These are phyloP conservation scores for Hypoxylon fuscum DNA, from an alignment of 495 filamentous ascomycete species.

Conservation along the genomic window DNA sequence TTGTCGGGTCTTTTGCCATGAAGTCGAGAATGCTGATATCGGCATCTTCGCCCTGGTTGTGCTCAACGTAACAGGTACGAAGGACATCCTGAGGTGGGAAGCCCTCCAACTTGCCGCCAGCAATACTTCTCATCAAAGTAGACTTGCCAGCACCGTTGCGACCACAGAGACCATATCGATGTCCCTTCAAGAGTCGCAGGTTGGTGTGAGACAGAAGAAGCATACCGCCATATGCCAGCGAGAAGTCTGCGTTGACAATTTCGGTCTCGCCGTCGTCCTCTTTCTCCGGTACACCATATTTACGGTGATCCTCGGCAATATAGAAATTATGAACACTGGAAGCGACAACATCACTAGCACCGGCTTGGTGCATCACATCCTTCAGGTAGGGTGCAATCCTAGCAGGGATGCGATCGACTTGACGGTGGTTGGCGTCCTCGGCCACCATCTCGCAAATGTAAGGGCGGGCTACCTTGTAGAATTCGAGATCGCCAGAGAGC, in stretches of 20 bases:
- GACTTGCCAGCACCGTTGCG: conserved; percentile 98
- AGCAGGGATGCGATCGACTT: conserved; percentile 72
- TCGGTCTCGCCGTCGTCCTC: conserved; percentile 85
- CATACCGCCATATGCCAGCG: conserved; percentile 97
- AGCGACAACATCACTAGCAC: conserved; percentile 67
- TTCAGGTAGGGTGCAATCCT: conserved; percentile 78
- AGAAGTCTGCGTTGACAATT: conserved; percentile 98
- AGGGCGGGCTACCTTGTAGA: conserved; percentile 72
- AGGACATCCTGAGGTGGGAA: conserved; percentile 92
- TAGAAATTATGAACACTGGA: conserved; percentile 74
- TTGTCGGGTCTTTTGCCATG: conserved; percentile 81
- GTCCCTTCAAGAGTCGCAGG: conserved; percentile 90
- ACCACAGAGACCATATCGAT: conserved; percentile 95
- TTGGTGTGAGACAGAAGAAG: conserved; percentile 96
- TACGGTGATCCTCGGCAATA: conserved; percentile 82
- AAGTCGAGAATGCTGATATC: conserved; percentile 95
- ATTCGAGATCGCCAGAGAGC: conserved; percentile 66
- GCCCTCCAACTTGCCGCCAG: conserved; percentile 93
- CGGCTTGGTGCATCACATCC: conserved; percentile 67
- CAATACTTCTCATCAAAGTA: conserved; percentile 96
- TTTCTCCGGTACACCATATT: conserved; percentile 83
- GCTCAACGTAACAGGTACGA: conserved; percentile 97
- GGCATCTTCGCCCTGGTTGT: conserved; percentile 97
- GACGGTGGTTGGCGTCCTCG: conserved; percentile 87
- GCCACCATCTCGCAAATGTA: conserved; percentile 88